These are phyloP conservation scores for Schizochytrium sp. DNA, from an alignment of 108 stramenopile species.

Conservation along the genomic window DNA sequence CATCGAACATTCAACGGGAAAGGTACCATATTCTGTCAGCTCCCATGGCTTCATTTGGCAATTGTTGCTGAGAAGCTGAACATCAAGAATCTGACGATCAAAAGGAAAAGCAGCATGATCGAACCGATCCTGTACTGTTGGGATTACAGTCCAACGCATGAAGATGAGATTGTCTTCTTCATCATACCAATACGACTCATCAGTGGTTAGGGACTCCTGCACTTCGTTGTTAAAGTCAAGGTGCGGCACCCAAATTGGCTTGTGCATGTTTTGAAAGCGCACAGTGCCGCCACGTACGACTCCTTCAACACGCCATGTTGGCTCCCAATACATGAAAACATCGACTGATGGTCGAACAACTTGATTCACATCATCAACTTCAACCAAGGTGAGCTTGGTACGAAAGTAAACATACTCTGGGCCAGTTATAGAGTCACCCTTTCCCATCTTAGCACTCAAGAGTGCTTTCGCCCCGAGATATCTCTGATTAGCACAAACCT, in stretches of 20 bases:
- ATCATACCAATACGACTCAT: conserved; percentile 13
- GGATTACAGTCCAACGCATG: conserved; percentile 28
- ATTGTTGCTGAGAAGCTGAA: conserved; percentile 28
- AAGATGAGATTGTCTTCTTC: not conserved
- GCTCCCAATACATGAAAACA: not conserved
- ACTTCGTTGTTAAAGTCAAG: conserved; percentile 31
- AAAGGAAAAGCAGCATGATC: not conserved
- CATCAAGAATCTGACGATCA: not conserved
- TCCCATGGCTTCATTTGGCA: conserved; percentile 1
- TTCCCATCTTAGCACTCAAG: not conserved
- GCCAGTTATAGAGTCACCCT: not conserved
- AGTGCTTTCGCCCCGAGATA: not conserved
- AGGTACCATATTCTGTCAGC: not conserved
- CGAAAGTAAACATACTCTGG: not conserved
- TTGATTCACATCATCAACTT: conserved; percentile 16
- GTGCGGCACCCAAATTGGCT: conserved; percentile 22
- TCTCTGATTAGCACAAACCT: not conserved
- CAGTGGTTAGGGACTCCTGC: not conserved
- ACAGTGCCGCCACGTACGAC: not conserved
- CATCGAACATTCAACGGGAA: conserved; percentile 10
- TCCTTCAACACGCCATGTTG: not conserved
- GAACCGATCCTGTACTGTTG: conserved; percentile 31
- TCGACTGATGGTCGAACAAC: not conserved
- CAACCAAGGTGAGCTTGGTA: conserved; percentile 21
- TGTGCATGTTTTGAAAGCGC: not conserved